Evolutionary conservation across 108 stramenopile genomes (phyloP), one percentile per base, ranked within the genome.

Genomic region (Nitzschia inconspicua): DNA sequence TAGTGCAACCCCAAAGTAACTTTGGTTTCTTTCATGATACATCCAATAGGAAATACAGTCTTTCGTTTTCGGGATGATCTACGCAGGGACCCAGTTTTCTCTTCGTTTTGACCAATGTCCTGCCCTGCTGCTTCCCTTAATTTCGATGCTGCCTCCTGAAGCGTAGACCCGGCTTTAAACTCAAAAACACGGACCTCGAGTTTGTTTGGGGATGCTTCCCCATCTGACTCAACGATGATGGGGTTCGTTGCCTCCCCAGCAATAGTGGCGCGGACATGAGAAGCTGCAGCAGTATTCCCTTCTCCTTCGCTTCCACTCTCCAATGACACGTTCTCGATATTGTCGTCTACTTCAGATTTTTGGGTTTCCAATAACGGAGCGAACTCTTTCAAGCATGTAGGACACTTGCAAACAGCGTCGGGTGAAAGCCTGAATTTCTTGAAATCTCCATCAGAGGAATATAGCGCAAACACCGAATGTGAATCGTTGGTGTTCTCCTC

Each of bases 41-140:
- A 32, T 19, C 73, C 79, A 47, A 59, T 28, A 14, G 79, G 79
- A 58, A 63, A 71, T 27, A 29, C 28, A 23, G 65, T 22, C 35
- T 80, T 74, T 5, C 61, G 54, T 37, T 60, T 70, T 42, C 79
- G 58, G 7, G 63, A 49, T 16, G 79, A 80, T 37, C 79, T 58
- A 3, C 79, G 73, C 7, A 70, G 39, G 35, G 22, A 20, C 24
- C 11, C 2, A 35, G 18, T 18, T 48, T 18, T 3, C 30, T 47
- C 4, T 25, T 8, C 22, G 20, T 44, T 61, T 41, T 19, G 18
- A 27, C 23, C 20, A 56, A 16, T 32, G 27, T 29, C 23, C 29
- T 23, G 27, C 7, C 39, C 37, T 58, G 65, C 42, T 2, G 32
- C 35, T 29, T 42, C n/a, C 26, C 36, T 27, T 2, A 77, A 61